These are phyloP conservation scores for Atractiella rhizophila DNA, from an alignment of 768 basidiomycete species.

Conservation along the genomic window DNA sequence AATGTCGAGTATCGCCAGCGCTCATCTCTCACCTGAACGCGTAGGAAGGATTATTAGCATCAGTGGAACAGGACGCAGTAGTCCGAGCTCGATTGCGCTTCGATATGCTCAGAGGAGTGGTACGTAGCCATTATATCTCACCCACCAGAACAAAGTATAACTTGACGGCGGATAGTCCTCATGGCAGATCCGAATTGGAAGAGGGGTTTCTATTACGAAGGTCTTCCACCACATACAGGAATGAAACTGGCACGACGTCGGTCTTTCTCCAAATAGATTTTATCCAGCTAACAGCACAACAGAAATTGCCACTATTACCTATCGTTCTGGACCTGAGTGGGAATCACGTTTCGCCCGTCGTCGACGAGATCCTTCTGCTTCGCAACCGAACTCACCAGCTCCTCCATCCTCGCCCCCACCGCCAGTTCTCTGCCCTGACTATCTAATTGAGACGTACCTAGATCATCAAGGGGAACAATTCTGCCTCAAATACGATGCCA, in stretches of 20 bases:
- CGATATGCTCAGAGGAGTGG: conserved; percentile 70
- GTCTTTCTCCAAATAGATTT: conserved; percentile 16
- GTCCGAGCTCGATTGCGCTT: conserved; percentile 79
- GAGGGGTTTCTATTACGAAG: conserved; percentile 88
- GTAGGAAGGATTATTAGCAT: conserved; percentile 80
- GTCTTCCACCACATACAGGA: conserved; percentile 80
- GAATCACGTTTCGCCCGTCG: conserved; percentile 86
- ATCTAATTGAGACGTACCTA: conserved; percentile 92
- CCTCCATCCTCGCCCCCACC: conserved; percentile 13
- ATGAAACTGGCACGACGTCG: conserved; percentile 94
- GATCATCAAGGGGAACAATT: conserved; percentile 57
- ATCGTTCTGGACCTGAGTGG: conserved; percentile 97
- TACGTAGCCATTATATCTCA: background rate
- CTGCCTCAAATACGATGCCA: conserved; percentile 95
- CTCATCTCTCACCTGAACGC: conserved; percentile 65
- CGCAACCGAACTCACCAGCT: conserved; percentile 1
- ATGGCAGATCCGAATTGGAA: conserved; percentile 99
- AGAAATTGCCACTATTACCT: conserved; percentile 99
- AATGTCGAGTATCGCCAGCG: conserved; percentile 93
- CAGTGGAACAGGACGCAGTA: conserved; percentile 78
- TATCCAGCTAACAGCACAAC: background rate
- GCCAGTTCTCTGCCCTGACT: conserved; percentile 82
- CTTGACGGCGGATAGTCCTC: conserved; percentile 35
- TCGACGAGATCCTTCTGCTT: conserved; percentile 19
- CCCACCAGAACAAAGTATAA: background rate